These are phyloP conservation scores for Aspergillus pseudoterreus DNA, from an alignment of 2,329 filamentous ascomycete species.

Conservation along the genomic window DNA sequence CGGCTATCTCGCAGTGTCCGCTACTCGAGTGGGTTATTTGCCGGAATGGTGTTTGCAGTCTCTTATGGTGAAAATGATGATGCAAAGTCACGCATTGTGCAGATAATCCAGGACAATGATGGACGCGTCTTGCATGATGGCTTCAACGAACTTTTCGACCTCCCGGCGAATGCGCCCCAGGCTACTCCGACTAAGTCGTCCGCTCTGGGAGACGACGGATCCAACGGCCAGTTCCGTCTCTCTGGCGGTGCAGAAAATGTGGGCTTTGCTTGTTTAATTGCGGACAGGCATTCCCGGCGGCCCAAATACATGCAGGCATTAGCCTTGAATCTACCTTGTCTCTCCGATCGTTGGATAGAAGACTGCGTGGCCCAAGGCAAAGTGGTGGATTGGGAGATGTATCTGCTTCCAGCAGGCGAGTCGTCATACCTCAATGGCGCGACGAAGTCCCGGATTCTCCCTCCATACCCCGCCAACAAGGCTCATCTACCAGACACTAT, in stretches of 20 bases:
- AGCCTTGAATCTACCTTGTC: constrained; percentile 80
- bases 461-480: constrained; percentile 55
- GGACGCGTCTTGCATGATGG: constrained; percentile 69
- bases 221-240: constrained; percentile 48
- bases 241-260: constrained; percentile 50
- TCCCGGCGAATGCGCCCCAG: constrained; percentile 25
- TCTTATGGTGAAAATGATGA: constrained; percentile 62
- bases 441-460: constrained; percentile 68
- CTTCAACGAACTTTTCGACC: constrained; percentile 76
- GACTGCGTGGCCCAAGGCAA: constrained; percentile 61
- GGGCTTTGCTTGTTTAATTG: constrained; percentile 81
- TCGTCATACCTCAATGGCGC: constrained; percentile 73
- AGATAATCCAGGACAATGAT: constrained; percentile 65
- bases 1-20: constrained; percentile 43
- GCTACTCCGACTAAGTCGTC: constrained; percentile 27
- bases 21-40: constrained; percentile 55
- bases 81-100: constrained; percentile 56
- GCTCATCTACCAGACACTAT: constrained; percentile 59
- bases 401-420: constrained; percentile 80
- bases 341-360: constrained; percentile 76
- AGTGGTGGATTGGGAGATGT: constrained; percentile 72
- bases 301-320: constrained; percentile 94
- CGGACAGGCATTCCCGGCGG: constrained; percentile 79
- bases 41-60: constrained; percentile 82
- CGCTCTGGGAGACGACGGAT: constrained; percentile 12